Evolutionary conservation across 2,329 filamentous ascomycete species (phyloP), one percentile per base, ranked within the genome.

Genomic region (Talaromyces marneffei): DNA sequence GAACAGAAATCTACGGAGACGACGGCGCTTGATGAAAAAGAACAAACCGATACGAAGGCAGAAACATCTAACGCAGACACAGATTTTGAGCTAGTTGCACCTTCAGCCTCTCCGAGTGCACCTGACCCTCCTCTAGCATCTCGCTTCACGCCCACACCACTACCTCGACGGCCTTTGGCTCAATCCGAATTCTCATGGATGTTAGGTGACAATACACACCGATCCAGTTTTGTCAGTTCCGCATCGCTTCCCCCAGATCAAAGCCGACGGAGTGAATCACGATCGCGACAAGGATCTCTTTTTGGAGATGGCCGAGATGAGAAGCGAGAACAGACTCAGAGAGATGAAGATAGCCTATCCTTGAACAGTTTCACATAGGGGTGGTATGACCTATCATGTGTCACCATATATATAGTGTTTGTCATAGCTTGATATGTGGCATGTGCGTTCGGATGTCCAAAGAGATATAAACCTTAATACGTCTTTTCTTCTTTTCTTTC

Each of bases 131-230:
- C 33, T 33, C 48, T 25, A 59, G 57, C 48, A 33, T 20, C 52
- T 29, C 57, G 55, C 18, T 16, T 50, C 16, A 37, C 55, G 50
- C 14, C 20, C 40, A 40, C 48, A 55, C 40, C 57, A 14, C 14
- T 57, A 53, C 29, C 53, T 42, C 59, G 79, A 42, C 74, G 77
- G 54, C 76, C 78, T 39, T 65, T 81, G 54, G 73, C 75, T 37
- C 73, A 80, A 55, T 76, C 79, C 18, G 77, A 77, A 25, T 81
- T 80, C 61, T 80, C 79, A 12, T 81, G 79, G 76, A 81, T 81
- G 77, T 71, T 81, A 39, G 79, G 78, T 37, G 75, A 78, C 50
- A 72, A 73, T 61, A 72, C 75, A 44, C 74, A 74, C 57, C 71
- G 77, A 27, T 79, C 77, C 9, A 75, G 73, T 31, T 80, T 80